These are phyloP conservation scores for Trichoderma sp. DNA, from an alignment of 2,329 filamentous ascomycete genomes.

Conservation along the genomic window DNA sequence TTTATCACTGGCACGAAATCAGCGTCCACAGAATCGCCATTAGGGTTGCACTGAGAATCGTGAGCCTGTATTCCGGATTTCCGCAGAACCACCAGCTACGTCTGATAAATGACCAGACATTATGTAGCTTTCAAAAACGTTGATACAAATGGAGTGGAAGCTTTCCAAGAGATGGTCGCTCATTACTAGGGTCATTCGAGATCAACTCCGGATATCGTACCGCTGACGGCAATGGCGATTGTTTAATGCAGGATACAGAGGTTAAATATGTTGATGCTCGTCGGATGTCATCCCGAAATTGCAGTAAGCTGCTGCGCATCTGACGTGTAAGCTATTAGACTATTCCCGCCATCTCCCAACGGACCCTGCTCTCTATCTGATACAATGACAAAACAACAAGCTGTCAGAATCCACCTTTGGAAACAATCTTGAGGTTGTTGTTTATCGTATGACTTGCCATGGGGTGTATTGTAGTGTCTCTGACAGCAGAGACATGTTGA, in stretches of 20 bases:
- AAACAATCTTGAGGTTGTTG: background rate
- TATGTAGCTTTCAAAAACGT: background rate
- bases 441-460: background rate
- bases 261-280: background rate
- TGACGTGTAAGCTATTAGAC: background rate
- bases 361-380: background rate
- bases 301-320: background rate
- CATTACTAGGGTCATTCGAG: background rate
- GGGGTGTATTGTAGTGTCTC: background rate
- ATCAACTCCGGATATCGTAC: background rate
- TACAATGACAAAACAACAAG: background rate
- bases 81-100: too few species aligned
- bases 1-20: background rate
- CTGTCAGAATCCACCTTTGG: background rate
- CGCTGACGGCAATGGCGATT: background rate
- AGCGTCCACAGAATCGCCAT: background rate
- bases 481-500: background rate
- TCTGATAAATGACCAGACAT: background rate
- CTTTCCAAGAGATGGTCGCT: background rate
- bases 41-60: background rate
- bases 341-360: background rate
- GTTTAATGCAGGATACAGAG: background rate
- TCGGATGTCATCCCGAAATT: constrained; percentile 7
- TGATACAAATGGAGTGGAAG: background rate
- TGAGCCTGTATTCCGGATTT: background rate